Conservation (phyloP, 768 basidiomycete genomes). For the Serendipita sp. region DNA sequence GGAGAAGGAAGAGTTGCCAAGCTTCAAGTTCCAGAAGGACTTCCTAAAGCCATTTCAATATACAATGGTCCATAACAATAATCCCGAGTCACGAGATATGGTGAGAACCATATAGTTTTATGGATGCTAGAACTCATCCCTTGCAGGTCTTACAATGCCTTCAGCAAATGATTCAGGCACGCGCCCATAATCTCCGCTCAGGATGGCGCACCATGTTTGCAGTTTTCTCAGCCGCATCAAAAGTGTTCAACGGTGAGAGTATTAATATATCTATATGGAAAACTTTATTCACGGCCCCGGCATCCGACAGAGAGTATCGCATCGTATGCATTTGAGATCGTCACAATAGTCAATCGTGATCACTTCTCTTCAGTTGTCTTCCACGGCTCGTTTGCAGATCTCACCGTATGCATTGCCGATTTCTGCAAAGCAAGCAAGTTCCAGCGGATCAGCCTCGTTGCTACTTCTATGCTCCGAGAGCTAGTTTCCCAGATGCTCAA, state of each 20-base stretch:
- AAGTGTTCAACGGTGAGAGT: slow-evolving; percentile 62
- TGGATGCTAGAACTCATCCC: not conserved
- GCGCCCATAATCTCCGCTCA: slow-evolving; percentile 87
- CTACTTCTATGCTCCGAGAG: slow-evolving; percentile 90
- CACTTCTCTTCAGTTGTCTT: slow-evolving; percentile 85
- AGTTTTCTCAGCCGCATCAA: slow-evolving; percentile 92
- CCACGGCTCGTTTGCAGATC: slow-evolving; percentile 87
- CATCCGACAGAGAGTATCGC: slow-evolving; percentile 59
- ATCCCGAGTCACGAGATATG: slow-evolving; percentile 94
- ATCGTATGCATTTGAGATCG: slow-evolving; percentile 89
- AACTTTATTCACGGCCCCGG: not conserved
- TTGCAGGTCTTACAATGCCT: slow-evolving; percentile 84
- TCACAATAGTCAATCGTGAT: slow-evolving; percentile 76
- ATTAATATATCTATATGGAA: not conserved
- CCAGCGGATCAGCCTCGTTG: slow-evolving; percentile 91
- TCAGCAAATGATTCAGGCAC: slow-evolving; percentile 96
- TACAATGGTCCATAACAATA: slow-evolving; percentile 91
- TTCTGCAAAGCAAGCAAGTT: slow-evolving; percentile 99
- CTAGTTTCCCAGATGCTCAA: slow-evolving; percentile 84
- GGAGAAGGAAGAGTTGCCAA: slow-evolving; percentile 93
- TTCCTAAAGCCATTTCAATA: slow-evolving; percentile 97
- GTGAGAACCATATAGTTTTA: slow-evolving; percentile 24
- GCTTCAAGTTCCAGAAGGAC: slow-evolving; percentile 99
- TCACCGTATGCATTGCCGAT: slow-evolving; percentile 94
- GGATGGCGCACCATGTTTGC: slow-evolving; percentile 99